Evolutionary conservation across 1,284 basidiomycete species (phyloP).

Genomic region (Tylopilus sp.): DNA sequence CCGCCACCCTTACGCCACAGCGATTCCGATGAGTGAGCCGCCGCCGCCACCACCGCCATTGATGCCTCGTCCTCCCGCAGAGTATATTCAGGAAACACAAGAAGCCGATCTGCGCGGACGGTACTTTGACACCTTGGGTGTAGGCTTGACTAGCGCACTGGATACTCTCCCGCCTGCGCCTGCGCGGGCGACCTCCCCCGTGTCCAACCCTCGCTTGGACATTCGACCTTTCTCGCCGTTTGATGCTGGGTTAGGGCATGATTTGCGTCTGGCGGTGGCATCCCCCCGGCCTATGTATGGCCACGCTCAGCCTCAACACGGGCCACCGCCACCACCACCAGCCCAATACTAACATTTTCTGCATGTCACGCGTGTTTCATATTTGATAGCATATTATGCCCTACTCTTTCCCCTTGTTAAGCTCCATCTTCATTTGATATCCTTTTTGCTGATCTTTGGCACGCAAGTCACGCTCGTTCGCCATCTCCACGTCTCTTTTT

Average conservation of each 20-base stretch:
- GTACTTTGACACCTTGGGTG: constrained; percentile 18
- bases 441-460: background rate
- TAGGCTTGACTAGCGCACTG: constrained; percentile 17
- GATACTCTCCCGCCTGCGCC: constrained; percentile 26
- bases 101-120: constrained; percentile 58
- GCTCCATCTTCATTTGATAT: constrained; percentile 10
- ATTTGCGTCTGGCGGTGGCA: constrained; percentile 6
- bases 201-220: constrained; percentile 28
- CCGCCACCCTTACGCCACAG: constrained; percentile 18
- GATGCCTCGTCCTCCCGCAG: constrained; percentile 65
- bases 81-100: constrained; percentile 75
- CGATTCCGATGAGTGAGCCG: constrained; percentile 12
- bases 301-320: background rate
- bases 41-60: constrained; percentile 51
- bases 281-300: constrained; percentile 6
- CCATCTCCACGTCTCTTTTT: background rate
- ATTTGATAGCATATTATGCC: constrained; percentile 23
- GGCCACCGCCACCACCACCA: constrained; percentile 6
- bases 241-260: constrained; percentile 31
- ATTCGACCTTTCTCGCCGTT: constrained; percentile 46
- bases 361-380: background rate
- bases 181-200: constrained; percentile 11
- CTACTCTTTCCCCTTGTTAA: background rate
- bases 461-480: constrained; percentile 3
- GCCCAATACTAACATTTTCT: constrained; percentile 11